A percentile compares a stretch with the other conserved stretches of the same genome.
Conservation (phyloP, 192 early-diverging fungal genomes). For the Coemansia sp. region DNA sequence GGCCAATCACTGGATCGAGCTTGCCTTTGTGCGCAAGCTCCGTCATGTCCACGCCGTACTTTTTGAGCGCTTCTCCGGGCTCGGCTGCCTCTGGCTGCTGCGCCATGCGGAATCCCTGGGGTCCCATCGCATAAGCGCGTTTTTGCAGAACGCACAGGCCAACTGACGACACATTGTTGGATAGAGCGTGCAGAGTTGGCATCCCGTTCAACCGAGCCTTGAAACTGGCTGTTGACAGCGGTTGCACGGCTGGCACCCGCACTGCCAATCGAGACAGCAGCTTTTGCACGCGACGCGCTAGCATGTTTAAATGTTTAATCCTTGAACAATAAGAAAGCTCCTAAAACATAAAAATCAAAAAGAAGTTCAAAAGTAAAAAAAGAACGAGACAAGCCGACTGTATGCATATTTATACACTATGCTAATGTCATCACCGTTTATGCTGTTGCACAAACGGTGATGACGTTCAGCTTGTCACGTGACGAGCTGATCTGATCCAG, state of each 20-base stretch:
- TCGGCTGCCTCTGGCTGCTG: constrained; percentile 37
- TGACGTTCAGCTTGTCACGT: too few species aligned
- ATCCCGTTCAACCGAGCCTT: neutral
- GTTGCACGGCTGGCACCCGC: neutral
- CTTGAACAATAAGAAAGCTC: too few species aligned
- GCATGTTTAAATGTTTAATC: constrained; percentile 1
- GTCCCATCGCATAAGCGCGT: constrained; percentile 44
- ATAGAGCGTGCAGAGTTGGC: neutral
- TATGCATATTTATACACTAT: neutral
- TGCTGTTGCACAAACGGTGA: constrained; percentile 1
- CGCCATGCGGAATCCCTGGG: constrained; percentile 52
- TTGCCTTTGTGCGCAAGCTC: constrained; percentile 73
- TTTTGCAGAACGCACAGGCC: neutral
- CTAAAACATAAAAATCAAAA: neutral
- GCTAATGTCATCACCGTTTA: too few species aligned
- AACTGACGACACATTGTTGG: neutral
- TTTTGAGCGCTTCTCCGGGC: constrained; percentile 55
- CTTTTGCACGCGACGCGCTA: neutral
- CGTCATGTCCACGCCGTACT: constrained; percentile 73
- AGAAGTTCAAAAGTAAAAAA: neutral
- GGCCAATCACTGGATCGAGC: constrained; percentile 78
- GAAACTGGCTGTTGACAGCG: neutral
- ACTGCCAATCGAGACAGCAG: constrained; percentile 1
- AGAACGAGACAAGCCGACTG: neutral
- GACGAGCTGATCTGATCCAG: too few species aligned